Base-by-base conservation (phyloP, 1,284 basidiomycete species). In the Paramarasmius palmivorus region DNA sequence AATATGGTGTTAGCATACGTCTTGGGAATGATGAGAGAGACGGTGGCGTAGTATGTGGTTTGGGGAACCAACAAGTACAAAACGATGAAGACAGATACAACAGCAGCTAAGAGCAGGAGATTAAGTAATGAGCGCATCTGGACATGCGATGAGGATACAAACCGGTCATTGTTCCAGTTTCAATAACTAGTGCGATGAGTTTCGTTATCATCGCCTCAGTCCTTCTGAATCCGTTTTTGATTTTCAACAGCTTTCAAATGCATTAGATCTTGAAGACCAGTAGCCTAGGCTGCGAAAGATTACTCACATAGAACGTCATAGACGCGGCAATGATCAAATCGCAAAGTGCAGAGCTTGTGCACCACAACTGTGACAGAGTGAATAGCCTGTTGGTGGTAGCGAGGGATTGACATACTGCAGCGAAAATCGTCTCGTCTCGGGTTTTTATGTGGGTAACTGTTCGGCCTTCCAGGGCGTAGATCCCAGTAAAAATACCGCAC, bases 1-100 rank as follows among this genome's bases (percentile, higher is more conserved):
- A 68, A 58, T 51, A 65, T 62, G 4, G 65, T 65, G 55, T 66
- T 68, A n/a, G 63, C 63, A 37, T 68, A 67, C 6, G 66, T 34
- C 54, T 68, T 68, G 1, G 67, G 63, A 15, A 68, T 55, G 14
- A 57, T 58, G 23, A 66, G 54, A 2, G 65, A 63, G 20, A 61
- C 57, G 6, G 64, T 50, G 34, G 66, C 51, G 54, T 65, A 68
- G 32, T 52, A 52, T 4, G 39, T 41, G 6, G 57, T 39, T 10
- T 58, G 40, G 12, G 54, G 56, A 48, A 55, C 59, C 12, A 59
- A 52, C 34, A 63, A 66, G 50, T 66, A 66, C 9, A 66, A 57
- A 40, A 63, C 61, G 17, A 66, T 57, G 52, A 64, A 63, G 19
- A 63, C 41, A 26, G 67, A 62, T 15, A 63, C 64, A 17, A 68